phyloP scores from a whole-genome alignment of 306 rosid species.

The Alnus glutinosa region DNA sequence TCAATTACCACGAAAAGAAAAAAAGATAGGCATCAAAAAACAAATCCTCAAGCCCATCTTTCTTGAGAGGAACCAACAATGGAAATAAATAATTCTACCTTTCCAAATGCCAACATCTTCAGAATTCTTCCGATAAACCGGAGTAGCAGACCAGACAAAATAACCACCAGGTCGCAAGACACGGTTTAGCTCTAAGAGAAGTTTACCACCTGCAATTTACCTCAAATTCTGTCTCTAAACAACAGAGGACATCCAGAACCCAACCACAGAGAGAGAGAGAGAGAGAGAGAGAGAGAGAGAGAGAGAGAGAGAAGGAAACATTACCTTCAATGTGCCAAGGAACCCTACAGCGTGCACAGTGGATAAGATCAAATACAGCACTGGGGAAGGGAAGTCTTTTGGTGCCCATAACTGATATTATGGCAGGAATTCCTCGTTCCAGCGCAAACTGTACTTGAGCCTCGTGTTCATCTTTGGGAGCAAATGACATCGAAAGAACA shows the following conservation, averaged over 20 bases:
- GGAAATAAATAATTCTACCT: constrained; percentile 40
- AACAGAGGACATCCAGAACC: background rate
- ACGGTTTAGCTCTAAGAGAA: constrained; percentile 81
- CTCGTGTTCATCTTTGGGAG: constrained; percentile 92
- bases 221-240: constrained; percentile 18
- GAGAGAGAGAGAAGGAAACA: background rate
- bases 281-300: too few species aligned
- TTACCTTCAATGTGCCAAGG: constrained; percentile 94
- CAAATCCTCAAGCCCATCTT: constrained; percentile 1
- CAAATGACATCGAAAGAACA: constrained; percentile 79
- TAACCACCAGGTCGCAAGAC: constrained; percentile 87
- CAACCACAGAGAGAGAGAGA: too few species aligned
- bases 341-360: constrained; percentile 96
- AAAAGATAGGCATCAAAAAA: constrained; percentile 24
- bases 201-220: constrained; percentile 64
- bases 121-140: constrained; percentile 74
- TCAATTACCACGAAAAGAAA: constrained; percentile 3
- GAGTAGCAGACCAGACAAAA: constrained; percentile 98
- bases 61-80: constrained; percentile 11
- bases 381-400: constrained; percentile 76
- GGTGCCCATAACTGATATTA: constrained; percentile 77
- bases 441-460: constrained; percentile 93
- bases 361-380: constrained; percentile 76
- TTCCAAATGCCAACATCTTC: constrained; percentile 77
- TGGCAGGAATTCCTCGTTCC: constrained; percentile 90